Conservation (phyloP, 192 early-diverging fungal genomes). For the Coemansia sp. region DNA sequence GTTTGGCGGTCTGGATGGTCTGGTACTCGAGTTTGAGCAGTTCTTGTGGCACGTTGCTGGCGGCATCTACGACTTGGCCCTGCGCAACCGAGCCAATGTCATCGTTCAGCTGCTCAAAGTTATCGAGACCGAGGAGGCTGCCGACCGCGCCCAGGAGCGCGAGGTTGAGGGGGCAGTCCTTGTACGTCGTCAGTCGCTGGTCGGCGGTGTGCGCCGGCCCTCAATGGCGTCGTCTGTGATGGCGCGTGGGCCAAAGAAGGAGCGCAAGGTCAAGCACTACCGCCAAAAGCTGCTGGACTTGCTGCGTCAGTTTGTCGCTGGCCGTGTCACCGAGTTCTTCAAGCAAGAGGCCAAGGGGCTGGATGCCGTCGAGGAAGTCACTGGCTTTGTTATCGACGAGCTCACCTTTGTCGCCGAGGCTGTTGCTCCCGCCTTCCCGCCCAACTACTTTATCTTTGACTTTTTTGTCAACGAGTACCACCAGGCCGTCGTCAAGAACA, state of each 20-base stretch:
- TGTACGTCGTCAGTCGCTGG: conserved; percentile 22
- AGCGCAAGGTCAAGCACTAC: conserved; percentile 45
- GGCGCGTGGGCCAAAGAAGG: conserved; percentile 27
- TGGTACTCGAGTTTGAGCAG: conserved; percentile 79
- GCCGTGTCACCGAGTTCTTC: conserved; percentile 58
- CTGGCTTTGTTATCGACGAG: conserved; percentile 87
- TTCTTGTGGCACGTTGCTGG: conserved; percentile 86
- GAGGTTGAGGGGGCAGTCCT: conserved; percentile 32
- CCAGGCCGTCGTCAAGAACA: conserved; percentile 79
- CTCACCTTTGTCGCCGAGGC: conserved; percentile 86
- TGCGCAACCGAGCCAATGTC: conserved; percentile 66
- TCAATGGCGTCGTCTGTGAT: conserved; percentile 12
- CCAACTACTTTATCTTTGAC: conserved; percentile 92
- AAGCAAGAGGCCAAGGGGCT: conserved; percentile 49
- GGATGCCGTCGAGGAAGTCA: conserved; percentile 49
- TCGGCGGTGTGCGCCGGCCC: conserved; percentile 5
- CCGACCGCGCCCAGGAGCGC: conserved; percentile 61
- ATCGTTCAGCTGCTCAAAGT: conserved; percentile 93
- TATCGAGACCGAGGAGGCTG: conserved; percentile 88
- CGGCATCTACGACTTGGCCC: conserved; percentile 76
- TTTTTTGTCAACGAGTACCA: conserved; percentile 96
- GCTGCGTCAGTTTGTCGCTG: conserved; percentile 32
- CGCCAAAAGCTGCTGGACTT: conserved; percentile 48
- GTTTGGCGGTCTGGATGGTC: conserved; percentile 78
- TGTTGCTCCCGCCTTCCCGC: conserved; percentile 83